Base-by-base conservation (phyloP, 106 monocot species). In the Dioscorea zingiberensis region DNA sequence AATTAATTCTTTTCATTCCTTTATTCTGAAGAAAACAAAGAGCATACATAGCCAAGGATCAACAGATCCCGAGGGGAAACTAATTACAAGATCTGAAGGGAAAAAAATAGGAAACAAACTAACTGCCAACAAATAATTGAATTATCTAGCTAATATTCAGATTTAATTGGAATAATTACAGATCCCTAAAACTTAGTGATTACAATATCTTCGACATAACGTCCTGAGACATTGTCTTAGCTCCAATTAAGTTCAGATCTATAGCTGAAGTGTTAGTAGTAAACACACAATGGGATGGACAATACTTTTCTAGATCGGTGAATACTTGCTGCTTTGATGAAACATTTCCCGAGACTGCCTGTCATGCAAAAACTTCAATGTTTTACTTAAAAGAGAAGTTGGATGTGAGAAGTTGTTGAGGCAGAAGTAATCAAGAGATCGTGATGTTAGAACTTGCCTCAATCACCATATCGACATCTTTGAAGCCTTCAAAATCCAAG, bases 391-490 rank as follows among this genome's bases (percentile, higher is more conserved):
- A 7, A 61, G 7, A 32, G 3, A 29, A 61, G 14, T 4, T 29
- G 3, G 17, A 17, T n/a, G 25, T 32, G n/a, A 29, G 27, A 15
- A 30, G 19, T n/a, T 61, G 29, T 28, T 29, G 25, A 16, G 61
- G 7, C 6, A 4, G 13, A 47, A 23, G 27, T 5, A 12, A n/a
- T n/a, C n/a, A n/a, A 30, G 21, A 61, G n/a, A 8, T 3, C n/a
- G n/a, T n/a, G n/a, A n/a, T n/a, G n/a, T n/a, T 18, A 5, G 25
- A 32, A 61, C 48, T 64, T 44, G 26, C 77, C 72, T 78, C 71
- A 60, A 78, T 78, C 45, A 78, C 77, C 65, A 78, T 49, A 55
- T 78, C 77, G 30, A 78, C 72, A 56, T 78, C 67, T 55, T 29
- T 78, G 46, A 78, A 72, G 16, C 44, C 24, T 21, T 55, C 60